A percentile compares a stretch with the other conserved stretches of the same genome.
Evolutionary conservation across 2,329 filamentous ascomycete genomes (phyloP).

Genomic region (Exophiala calicioides): DNA sequence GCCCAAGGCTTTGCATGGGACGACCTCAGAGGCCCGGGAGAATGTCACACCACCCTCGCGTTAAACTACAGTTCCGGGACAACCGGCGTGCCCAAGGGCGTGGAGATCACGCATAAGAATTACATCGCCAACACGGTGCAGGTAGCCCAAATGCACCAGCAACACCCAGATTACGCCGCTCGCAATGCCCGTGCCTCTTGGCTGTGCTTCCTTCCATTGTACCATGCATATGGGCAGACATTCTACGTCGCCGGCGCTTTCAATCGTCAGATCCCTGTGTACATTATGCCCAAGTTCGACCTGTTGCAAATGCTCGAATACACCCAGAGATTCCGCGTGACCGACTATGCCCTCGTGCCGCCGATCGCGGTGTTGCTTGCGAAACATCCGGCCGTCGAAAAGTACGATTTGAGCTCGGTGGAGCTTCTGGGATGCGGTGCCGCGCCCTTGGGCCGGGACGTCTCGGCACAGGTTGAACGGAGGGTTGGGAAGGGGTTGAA

Average conservation of each 20-base stretch:
- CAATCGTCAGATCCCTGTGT: slow-evolving; percentile 64
- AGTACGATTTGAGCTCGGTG: slow-evolving; percentile 69
- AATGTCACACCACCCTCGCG: slow-evolving; percentile 50
- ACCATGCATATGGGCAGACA: slow-evolving; percentile 72
- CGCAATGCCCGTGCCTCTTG: slow-evolving; percentile 45
- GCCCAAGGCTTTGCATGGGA: slow-evolving; percentile 30
- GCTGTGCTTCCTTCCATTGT: slow-evolving; percentile 75
- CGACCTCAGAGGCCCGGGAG: slow-evolving; percentile 45
- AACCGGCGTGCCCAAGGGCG: slow-evolving; percentile 81
- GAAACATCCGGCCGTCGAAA: slow-evolving; percentile 66
- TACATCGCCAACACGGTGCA: slow-evolving; percentile 64
- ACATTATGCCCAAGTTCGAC: slow-evolving; percentile 77
- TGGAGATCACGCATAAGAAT: slow-evolving; percentile 76
- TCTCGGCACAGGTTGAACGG: slow-evolving; percentile 59
- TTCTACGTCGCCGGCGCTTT: slow-evolving; percentile 64
- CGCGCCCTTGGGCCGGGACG: slow-evolving; percentile 65
- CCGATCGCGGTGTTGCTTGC: slow-evolving; percentile 73
- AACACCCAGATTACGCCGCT: slow-evolving; percentile 53
- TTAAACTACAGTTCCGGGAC: slow-evolving; percentile 76
- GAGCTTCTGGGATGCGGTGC: slow-evolving; percentile 64
- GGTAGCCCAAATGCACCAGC: slow-evolving; percentile 30
- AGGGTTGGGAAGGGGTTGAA: slow-evolving; percentile 55
- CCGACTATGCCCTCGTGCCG: slow-evolving; percentile 67
- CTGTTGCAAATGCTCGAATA: slow-evolving; percentile 70
- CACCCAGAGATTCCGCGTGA: slow-evolving; percentile 69